Conservation (phyloP, 805 yeast species). For the Candida quercuum region DNA sequence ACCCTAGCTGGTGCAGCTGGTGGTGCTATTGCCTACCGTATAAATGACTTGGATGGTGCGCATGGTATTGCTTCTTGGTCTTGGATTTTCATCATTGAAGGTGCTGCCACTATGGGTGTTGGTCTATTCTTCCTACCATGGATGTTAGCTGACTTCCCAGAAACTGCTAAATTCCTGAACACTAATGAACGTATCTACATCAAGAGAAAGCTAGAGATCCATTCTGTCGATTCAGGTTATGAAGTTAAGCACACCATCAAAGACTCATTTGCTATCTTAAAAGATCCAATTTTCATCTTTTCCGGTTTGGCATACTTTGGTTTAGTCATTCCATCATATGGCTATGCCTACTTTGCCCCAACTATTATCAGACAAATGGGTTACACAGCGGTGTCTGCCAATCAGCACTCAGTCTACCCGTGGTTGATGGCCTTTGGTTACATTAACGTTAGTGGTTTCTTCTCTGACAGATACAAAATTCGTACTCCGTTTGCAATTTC, state of each 20-base stretch:
- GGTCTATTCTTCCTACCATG: slow-evolving; percentile 31
- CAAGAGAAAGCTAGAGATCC: slow-evolving; percentile 30
- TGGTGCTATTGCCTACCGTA: slow-evolving; percentile 45
- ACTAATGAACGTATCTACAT: slow-evolving; percentile 34
- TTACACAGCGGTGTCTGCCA: slow-evolving; percentile 66
- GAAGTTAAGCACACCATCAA: slow-evolving; percentile 28
- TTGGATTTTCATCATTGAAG: slow-evolving; percentile 48
- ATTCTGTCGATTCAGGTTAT: slow-evolving; percentile 32
- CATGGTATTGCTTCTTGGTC: slow-evolving; percentile 39
- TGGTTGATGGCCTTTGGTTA: slow-evolving; percentile 75
- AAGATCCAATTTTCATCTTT: slow-evolving; percentile 48
- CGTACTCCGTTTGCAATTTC: slow-evolving; percentile 39
- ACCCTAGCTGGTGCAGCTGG: slow-evolving; percentile 53
- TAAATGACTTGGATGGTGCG: slow-evolving; percentile 41
- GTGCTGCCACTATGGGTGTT: slow-evolving; percentile 36
- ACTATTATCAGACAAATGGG: slow-evolving; percentile 35
- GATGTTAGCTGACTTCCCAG: slow-evolving; percentile 39
- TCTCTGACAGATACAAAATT: slow-evolving; percentile 49
- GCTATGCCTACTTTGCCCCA: slow-evolving; percentile 41
- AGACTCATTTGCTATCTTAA: slow-evolving; percentile 38
- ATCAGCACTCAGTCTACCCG: slow-evolving; percentile 79
- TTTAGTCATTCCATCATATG: slow-evolving; percentile 34
- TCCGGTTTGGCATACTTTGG: slow-evolving; percentile 32
- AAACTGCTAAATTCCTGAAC: slow-evolving; percentile 34
- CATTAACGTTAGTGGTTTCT: slow-evolving; percentile 53